phyloP scores from a whole-genome alignment of 306 rosid genomes.

The Castanospermum australe region DNA sequence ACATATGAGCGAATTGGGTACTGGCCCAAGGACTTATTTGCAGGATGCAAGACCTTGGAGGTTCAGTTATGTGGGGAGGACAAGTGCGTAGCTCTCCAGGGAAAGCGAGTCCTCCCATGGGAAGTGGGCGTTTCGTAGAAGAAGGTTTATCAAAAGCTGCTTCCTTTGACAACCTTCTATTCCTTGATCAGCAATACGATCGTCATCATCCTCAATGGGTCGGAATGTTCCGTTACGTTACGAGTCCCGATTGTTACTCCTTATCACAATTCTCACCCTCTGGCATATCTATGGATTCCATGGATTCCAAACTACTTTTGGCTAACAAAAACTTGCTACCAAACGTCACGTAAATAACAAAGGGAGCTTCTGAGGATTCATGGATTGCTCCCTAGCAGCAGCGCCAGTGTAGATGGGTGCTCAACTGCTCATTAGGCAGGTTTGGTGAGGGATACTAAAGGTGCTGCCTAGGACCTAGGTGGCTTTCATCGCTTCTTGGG shows the following conservation, averaged over 20 bases:
- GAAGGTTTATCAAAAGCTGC: neutral
- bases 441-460: too few relatives aligned
- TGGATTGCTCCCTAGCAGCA: too few relatives aligned
- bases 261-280: too few relatives aligned
- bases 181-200: neutral
- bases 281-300: neutral
- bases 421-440: too few relatives aligned
- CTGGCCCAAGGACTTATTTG: slow-evolving; percentile 5
- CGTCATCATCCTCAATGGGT: neutral
- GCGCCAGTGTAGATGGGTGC: too few relatives aligned
- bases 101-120: slow-evolving; percentile 1
- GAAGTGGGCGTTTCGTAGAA: slow-evolving; percentile 6
- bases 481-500: too few relatives aligned
- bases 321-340: too few relatives aligned
- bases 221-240: neutral
- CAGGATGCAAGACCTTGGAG: neutral
- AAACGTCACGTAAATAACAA: too few relatives aligned
- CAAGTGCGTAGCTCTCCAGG: neutral
- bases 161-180: neutral
- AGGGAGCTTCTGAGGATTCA: too few relatives aligned
- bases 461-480: too few relatives aligned
- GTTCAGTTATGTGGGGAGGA: neutral
- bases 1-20: slow-evolving; percentile 4
- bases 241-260: neutral
- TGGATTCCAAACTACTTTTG: too few relatives aligned